phyloP scores from a whole-genome alignment of 2,329 filamentous ascomycete genomes.

The Colletotrichum sp. region DNA sequence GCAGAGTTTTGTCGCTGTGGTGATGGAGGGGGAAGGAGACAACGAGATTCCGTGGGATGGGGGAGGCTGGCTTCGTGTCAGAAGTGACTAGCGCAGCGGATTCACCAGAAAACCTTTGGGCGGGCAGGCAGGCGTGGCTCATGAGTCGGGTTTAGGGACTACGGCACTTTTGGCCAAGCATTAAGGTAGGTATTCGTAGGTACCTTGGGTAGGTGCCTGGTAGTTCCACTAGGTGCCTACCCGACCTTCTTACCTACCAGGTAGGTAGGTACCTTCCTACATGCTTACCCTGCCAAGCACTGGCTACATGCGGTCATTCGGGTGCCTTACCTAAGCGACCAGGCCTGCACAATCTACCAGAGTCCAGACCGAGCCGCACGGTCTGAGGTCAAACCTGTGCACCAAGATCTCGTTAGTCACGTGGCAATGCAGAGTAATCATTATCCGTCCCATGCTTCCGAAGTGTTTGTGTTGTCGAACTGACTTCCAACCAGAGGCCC shows the following conservation, averaged over 20 bases:
- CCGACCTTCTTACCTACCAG: not conserved
- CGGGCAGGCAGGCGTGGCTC: not conserved
- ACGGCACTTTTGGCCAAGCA: not conserved
- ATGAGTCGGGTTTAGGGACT: slow-evolving; percentile 2
- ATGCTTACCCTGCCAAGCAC: not conserved
- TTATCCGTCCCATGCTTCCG: not conserved
- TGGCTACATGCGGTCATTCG: not conserved
- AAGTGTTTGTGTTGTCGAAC: not conserved
- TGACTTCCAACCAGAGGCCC: slow-evolving; percentile 10
- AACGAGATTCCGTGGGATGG: not conserved
- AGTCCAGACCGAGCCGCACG: not conserved
- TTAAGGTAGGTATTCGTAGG: not conserved
- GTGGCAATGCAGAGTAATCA: not conserved
- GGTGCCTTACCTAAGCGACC: not conserved
- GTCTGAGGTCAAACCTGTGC: not conserved
- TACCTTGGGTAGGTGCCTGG: no score
- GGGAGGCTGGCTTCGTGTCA: slow-evolving; percentile 2
- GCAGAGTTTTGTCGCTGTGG: not conserved
- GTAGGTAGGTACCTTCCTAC: not conserved
- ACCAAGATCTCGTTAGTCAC: not conserved
- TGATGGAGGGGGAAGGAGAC: not conserved
- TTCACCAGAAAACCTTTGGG: not conserved
- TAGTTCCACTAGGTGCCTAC: no score
- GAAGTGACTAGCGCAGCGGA: not conserved
- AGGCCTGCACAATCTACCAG: not conserved